A percentile compares a stretch with the other conserved stretches of the same genome.
These are phyloP conservation scores for Diphasiastrum complanatum DNA, from an alignment of 83 land plant species.

Conservation along the genomic window DNA sequence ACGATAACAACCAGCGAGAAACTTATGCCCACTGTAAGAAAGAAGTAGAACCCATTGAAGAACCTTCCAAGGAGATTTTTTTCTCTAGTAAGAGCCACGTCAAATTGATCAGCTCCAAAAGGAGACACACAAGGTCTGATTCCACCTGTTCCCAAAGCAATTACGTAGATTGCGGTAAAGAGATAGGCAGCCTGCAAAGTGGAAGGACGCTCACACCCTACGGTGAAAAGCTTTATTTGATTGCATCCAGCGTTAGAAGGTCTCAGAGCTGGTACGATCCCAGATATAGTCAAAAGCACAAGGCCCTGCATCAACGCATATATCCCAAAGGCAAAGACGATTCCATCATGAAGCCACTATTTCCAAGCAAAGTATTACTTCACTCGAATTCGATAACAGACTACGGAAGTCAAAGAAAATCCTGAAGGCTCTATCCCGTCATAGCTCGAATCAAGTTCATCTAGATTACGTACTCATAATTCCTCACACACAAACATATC, in stretches of 20 bases:
- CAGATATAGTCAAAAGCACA: background rate
- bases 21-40: slow-evolving; percentile 27
- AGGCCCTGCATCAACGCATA: background rate
- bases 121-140: slow-evolving; percentile 37
- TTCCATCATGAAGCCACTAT: too few species aligned
- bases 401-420: too few species aligned
- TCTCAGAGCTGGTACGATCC: background rate
- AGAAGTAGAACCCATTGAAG: slow-evolving; percentile 51
- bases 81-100: slow-evolving; percentile 32
- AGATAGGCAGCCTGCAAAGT: slow-evolving; percentile 18
- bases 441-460: too few species aligned
- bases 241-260: background rate
- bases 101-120: slow-evolving; percentile 59
- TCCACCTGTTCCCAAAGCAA: slow-evolving; percentile 51
- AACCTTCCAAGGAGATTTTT: slow-evolving; percentile 23
- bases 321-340: too few species aligned
- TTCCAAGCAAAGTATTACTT: too few species aligned
- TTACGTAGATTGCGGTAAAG: slow-evolving; percentile 33
- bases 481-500: too few species aligned
- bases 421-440: too few species aligned
- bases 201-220: slow-evolving; percentile 16
- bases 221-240: background rate
- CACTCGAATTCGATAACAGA: too few species aligned
- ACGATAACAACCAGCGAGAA: slow-evolving; percentile 38
- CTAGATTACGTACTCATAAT: too few species aligned